These are phyloP conservation scores for Beta macrorhiza DNA, from an alignment of 179 eudicot species.

Conservation along the genomic window DNA sequence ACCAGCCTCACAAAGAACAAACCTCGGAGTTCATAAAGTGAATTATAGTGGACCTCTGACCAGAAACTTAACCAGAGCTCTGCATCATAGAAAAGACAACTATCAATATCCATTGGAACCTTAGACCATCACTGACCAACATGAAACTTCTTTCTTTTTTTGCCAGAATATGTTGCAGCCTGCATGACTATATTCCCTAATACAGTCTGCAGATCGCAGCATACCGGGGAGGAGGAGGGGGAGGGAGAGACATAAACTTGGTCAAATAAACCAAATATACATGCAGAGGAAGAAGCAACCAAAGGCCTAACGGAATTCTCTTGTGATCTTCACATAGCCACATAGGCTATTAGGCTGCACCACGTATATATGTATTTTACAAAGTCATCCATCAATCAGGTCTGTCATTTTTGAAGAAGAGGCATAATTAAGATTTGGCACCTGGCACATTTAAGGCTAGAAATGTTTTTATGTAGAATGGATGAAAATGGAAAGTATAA, in stretches of 20 bases:
- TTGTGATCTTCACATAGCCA: too few species aligned
- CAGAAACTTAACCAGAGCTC: slow-evolving; percentile 93
- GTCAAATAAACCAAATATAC: neutral
- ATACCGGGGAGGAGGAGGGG: neutral
- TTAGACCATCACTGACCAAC: neutral
- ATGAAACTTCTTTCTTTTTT: neutral
- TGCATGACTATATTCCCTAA: too few species aligned
- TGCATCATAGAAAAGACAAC: slow-evolving; percentile 29
- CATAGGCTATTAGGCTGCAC: too few species aligned
- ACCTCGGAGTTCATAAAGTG: slow-evolving; percentile 77
- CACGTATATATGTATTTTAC: neutral
- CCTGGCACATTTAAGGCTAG: too few species aligned
- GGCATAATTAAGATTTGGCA: too few species aligned
- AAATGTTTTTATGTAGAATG: too few species aligned
- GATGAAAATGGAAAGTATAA: too few species aligned
- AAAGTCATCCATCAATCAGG: too few species aligned
- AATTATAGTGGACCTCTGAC: slow-evolving; percentile 96
- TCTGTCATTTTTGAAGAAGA: too few species aligned
- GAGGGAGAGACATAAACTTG: neutral
- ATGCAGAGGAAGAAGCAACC: neutral
- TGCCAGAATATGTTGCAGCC: too few species aligned
- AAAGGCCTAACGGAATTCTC: too few species aligned
- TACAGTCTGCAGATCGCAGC: neutral
- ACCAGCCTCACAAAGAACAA: slow-evolving; percentile 19
- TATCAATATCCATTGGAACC: neutral